phyloP scores from a whole-genome alignment of 331 rosid species.

The Spiraea crenata region DNA sequence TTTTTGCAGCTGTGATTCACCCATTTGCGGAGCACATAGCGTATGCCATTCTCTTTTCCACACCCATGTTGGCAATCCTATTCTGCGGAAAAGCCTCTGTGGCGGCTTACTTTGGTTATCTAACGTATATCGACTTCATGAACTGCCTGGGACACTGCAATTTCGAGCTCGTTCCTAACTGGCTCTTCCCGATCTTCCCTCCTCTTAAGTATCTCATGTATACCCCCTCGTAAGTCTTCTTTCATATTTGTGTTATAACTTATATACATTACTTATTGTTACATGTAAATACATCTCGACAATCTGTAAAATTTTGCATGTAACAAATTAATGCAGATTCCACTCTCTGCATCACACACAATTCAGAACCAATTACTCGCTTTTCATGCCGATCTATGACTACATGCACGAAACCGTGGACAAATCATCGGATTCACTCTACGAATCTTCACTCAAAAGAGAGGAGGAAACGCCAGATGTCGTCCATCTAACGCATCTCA shows the following conservation, averaged over 20 bases:
- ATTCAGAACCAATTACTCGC: constrained; percentile 61
- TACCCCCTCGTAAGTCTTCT: constrained; percentile 70
- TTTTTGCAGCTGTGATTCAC: constrained; percentile 65
- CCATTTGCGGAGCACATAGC: constrained; percentile 23
- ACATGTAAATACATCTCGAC: no score
- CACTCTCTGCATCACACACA: constrained; percentile 85
- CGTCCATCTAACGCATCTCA: constrained; percentile 68
- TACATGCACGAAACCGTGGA: constrained; percentile 64
- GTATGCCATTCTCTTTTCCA: constrained; percentile 51
- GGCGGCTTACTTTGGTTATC: constrained; percentile 35
- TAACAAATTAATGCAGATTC: constrained; percentile 34
- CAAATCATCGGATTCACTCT: constrained; percentile 37
- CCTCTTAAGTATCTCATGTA: constrained; percentile 54
- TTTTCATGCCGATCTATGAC: constrained; percentile 85
- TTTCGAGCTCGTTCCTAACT: constrained; percentile 54
- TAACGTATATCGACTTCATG: constrained; percentile 63
- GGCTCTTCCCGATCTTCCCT: constrained; percentile 46
- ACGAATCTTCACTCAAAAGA: constrained; percentile 45
- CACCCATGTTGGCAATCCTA: constrained; percentile 42
- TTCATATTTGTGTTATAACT: no score
- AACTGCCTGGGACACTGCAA: constrained; percentile 92
- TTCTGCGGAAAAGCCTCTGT: constrained; percentile 45
- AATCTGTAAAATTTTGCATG: no score
- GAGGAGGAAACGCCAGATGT: constrained; percentile 46
- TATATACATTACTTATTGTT: no score